Evolutionary conservation across 2,329 filamentous ascomycete species (phyloP).

Genomic region (Penicillium sp.): DNA sequence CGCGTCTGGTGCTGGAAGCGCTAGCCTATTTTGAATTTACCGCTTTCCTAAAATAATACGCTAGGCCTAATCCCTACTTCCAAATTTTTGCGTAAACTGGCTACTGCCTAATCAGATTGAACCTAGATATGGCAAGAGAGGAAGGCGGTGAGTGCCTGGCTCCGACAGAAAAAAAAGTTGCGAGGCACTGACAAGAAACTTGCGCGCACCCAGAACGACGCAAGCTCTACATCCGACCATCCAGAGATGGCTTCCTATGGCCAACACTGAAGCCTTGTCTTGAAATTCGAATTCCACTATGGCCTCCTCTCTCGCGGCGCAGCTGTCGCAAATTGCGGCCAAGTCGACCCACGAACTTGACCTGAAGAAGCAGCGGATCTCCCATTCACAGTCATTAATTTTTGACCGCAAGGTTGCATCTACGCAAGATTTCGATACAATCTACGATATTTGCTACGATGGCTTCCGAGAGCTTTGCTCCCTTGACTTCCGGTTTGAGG

Average conservation of each 20-base stretch:
- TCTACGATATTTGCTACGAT: slow-evolving; percentile 83
- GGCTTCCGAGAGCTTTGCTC: slow-evolving; percentile 90
- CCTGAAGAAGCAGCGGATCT: slow-evolving; percentile 86
- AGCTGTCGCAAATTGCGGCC: slow-evolving; percentile 88
- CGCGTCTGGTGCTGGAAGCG: no score
- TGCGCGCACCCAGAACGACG: slow-evolving; percentile 3
- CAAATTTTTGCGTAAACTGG: no score
- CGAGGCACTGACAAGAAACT: slow-evolving; percentile 14
- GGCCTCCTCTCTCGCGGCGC: slow-evolving; percentile 85
- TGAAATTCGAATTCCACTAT: slow-evolving; percentile 51
- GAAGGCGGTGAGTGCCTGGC: slow-evolving; percentile 15
- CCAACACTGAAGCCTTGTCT: slow-evolving; percentile 16
- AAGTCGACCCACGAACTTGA: slow-evolving; percentile 89
- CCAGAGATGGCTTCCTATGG: slow-evolving; percentile 16
- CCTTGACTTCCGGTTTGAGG: slow-evolving; percentile 75
- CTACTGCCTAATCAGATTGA: no score
- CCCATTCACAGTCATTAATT: slow-evolving; percentile 91
- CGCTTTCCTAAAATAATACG: no score
- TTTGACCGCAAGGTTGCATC: slow-evolving; percentile 85
- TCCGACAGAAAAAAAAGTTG: slow-evolving; percentile 39
- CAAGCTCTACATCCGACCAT: neutral
- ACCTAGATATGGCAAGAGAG: slow-evolving; percentile 15
- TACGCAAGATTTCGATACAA: slow-evolving; percentile 83
- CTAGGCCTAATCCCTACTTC: no score
- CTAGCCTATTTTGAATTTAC: no score